Conservation (phyloP, 1,284 basidiomycete genomes). For the Naganishia albida region DNA sequence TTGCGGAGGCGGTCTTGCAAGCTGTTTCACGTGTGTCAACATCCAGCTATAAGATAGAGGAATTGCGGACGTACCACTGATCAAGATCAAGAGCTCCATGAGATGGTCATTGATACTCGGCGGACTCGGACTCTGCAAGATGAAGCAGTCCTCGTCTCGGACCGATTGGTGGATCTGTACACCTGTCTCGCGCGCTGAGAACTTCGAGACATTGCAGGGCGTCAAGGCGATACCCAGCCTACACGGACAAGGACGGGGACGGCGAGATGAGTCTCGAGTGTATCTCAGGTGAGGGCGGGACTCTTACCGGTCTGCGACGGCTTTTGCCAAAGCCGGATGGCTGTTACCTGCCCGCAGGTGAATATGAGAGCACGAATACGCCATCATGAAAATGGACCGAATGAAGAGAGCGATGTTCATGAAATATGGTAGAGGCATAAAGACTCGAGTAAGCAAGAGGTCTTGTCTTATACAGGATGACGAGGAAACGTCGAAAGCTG, state of each 20-base stretch:
- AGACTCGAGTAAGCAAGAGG: constrained; percentile 5
- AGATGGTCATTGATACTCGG: constrained; percentile 56
- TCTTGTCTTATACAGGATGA: constrained; percentile 24
- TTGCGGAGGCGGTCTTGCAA: constrained; percentile 95
- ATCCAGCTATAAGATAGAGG: not conserved
- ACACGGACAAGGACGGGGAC: not conserved
- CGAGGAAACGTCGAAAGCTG: constrained; percentile 34
- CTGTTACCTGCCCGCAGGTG: constrained; percentile 75
- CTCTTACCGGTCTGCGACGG: constrained; percentile 94
- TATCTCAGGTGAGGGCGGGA: constrained; percentile 20
- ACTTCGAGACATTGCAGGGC: constrained; percentile 88
- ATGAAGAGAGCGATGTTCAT: constrained; percentile 1
- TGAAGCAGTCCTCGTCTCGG: constrained; percentile 96
- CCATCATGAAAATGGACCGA: constrained; percentile 2
- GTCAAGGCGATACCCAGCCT: constrained; percentile 90
- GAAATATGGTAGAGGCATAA: constrained; percentile 14
- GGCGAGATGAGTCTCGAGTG: not conserved
- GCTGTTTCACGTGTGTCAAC: constrained; percentile 65
- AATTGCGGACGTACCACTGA: constrained; percentile 51
- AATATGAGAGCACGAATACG: constrained; percentile 4
- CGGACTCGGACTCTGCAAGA: constrained; percentile 69
- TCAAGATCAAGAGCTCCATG: constrained; percentile 59
- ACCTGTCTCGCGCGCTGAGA: constrained; percentile 92
- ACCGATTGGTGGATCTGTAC: constrained; percentile 92
- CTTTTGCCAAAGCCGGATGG: constrained; percentile 93